Base-by-base conservation (phyloP, 306 rosid genomes). In the Begonia peltatifolia region DNA sequence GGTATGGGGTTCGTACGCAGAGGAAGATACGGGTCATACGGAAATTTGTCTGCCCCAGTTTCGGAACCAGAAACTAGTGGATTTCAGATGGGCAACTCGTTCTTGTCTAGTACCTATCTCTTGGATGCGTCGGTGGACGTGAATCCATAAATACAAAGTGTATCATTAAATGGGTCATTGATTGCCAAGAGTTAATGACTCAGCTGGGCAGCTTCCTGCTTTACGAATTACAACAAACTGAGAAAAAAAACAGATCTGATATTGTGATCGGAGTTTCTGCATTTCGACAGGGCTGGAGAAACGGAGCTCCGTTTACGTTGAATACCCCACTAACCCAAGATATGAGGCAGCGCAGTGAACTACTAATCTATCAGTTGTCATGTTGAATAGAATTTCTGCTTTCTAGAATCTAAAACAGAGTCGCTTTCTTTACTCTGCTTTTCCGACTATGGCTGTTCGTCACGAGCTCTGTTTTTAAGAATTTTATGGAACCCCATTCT, bases 101-200 rank as follows among this genome's bases (percentile, higher is more conserved):
- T 67, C 53, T 22, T 41, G 67, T 47, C 18, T 55, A 15, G 65
- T 54, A 63, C 56, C 46, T n/a, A 18, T 57, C 35, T 25, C 3
- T 50, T 63, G 16, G 56, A 36, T 62, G 68, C 72, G 95, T 90
- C 94, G 95, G 97, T 83, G 95, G 68, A 53, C 57, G 58, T 42
- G 43, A 23, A 14, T 11, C 14, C 14, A 8, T 38, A 30, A 74
- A 47, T 54, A 52, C 47, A 65, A 61, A 52, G 15, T 23, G 61
- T 47, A 30, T 62, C 67, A 74, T 65, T 79, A 59, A 83, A 68
- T 74, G 67, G 35, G 68, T 53, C 60, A 53, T 56, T 59, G 76
- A 62, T 44, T 44, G 48, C 48, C 38, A 30, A 20, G 2, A 44
- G 13, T 44, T 44, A 44, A 1, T 44, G 48, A 44, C 4, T 44